Base-by-base conservation (phyloP, 2,329 filamentous ascomycete species). In the Mycogone perniciosa region DNA sequence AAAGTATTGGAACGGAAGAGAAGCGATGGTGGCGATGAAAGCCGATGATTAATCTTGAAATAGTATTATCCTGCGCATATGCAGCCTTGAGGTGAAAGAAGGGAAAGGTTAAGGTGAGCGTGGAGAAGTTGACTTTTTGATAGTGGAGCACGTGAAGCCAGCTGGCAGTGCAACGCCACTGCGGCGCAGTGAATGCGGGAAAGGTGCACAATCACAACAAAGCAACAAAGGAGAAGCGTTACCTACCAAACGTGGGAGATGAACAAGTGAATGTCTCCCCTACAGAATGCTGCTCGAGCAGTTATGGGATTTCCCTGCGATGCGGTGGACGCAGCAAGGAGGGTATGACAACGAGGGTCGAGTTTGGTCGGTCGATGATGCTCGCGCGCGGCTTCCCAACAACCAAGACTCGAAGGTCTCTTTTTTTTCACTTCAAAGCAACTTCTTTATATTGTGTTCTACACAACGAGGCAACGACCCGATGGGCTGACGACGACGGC, bases 211-310 rank as follows among this genome's bases (percentile, higher is more conserved):
- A 39, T 47, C 41, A 51, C 8, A 26, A 31, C 33, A 34, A 30
- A 37, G 11, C 4, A 20, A 38, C 13, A n/a, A 40, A 42, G 31
- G 35, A 30, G 43, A 52, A 55, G 48, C 49, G 54, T 11, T 37
- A 67, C 77, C 71, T 83, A 85, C 81, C 79, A 75, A 80, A 70
- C 79, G 80, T 73, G 81, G 87, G 89, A 95, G 90, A 95, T 88
- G 76, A 89, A 95, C 90, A 95, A 96, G 70, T 85, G 72, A 96
- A 96, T 95, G 90, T 90, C 86, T 95, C 90, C 88, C 89, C 89
- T 76, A 74, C 71, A 72, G 58, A 61, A 63, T 64, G 62, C 64
- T 70, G 71, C 65, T 66, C 66, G 62, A 58, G 55, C 58, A 47
- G 49, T 43, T 50, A 41, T 53, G 44, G 44, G 51, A 50, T 20